Evolutionary conservation across 73 alveolate species (phyloP).

Genomic region (Paramecium primaurelia): DNA sequence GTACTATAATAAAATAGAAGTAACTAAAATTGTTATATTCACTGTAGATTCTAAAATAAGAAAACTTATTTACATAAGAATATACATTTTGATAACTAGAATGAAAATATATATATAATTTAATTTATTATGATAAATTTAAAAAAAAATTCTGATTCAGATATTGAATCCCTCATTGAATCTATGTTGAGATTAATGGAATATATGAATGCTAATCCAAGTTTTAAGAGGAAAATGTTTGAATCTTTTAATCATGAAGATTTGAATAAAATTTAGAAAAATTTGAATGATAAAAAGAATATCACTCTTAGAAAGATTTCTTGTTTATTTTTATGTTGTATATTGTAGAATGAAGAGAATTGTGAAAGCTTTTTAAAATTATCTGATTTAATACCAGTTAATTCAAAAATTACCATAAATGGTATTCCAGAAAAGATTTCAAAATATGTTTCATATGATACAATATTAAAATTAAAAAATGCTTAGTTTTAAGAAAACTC

Average conservation of each 20-base stretch:
- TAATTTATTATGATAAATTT: background rate
- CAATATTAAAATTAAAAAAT: background rate
- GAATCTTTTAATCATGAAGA: conserved; percentile 13
- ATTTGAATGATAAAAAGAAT: conserved; percentile 20
- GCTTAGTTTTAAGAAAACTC: background rate
- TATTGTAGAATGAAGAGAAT: background rate
- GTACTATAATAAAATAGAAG: too few relatives aligned
- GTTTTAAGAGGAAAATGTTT: conserved; percentile 25
- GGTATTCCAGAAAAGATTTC: conserved; percentile 24
- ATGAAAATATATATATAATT: background rate
- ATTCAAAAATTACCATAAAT: background rate
- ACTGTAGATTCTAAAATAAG: too few relatives aligned
- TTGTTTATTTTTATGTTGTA: conserved; percentile 31
- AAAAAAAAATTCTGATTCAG: background rate
- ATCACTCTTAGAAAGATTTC: conserved; percentile 26
- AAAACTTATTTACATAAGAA: too few relatives aligned
- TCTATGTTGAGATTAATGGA: conserved; percentile 45
- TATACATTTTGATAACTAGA: background rate
- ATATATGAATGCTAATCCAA: conserved; percentile 9
- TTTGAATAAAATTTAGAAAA: conserved; percentile 11
- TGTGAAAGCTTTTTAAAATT: conserved; percentile 7
- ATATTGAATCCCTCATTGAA: conserved; percentile 39
- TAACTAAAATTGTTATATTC: too few relatives aligned
- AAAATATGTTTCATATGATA: background rate
- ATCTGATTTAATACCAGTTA: background rate